A percentile compares a stretch with the other conserved stretches of the same genome.
Conservation (phyloP, 768 basidiomycete genomes). For the Kwoniella pini region DNA sequence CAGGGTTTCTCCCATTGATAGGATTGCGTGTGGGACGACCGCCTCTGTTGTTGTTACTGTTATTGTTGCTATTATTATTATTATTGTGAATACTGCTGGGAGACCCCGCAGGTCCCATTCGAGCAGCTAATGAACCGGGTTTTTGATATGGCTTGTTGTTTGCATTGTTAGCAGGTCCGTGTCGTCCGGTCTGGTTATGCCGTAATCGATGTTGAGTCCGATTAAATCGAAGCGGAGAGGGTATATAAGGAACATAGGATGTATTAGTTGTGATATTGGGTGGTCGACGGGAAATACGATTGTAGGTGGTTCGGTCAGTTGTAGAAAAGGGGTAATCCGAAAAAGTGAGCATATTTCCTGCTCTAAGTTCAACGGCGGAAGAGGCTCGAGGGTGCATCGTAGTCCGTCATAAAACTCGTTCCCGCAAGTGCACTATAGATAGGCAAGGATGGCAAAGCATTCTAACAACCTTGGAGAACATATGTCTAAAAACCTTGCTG, state of each 20-base stretch:
- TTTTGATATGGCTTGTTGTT: slow-evolving; percentile 27
- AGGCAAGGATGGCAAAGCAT: too few species aligned
- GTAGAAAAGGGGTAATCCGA: slow-evolving; percentile 2
- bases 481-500: too few species aligned
- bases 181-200: slow-evolving; percentile 16
- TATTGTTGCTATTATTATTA: neutral
- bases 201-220: neutral
- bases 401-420: neutral
- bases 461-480: too few species aligned
- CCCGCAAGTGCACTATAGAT: neutral
- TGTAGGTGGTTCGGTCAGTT: neutral
- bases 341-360: slow-evolving; percentile 15
- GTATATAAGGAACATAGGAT: neutral
- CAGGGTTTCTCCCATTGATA: slow-evolving; percentile 11
- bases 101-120: neutral
- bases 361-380: slow-evolving; percentile 6
- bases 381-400: slow-evolving; percentile 23
- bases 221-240: neutral
- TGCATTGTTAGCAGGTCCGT: slow-evolving; percentile 13
- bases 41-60: slow-evolving; percentile 2
- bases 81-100: too few species aligned
- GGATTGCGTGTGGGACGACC: slow-evolving; percentile 4
- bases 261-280: slow-evolving; percentile 6
- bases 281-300: slow-evolving; percentile 5
- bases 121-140: slow-evolving; percentile 11